These are phyloP conservation scores for Yamadazyma atmosphaerica DNA, from an alignment of 1,139 yeast genomes.

Conservation along the genomic window DNA sequence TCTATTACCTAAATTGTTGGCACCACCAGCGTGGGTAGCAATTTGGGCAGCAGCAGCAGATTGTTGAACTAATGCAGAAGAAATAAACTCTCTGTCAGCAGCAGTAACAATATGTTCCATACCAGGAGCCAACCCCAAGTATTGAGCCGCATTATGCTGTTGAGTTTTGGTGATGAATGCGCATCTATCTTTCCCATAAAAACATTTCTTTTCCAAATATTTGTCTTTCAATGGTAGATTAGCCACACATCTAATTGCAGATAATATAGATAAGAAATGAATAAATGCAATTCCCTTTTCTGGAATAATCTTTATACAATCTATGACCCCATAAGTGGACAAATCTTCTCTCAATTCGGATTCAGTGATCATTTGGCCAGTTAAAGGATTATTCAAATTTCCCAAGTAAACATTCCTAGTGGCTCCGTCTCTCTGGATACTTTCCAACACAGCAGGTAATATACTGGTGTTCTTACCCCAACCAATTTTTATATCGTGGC, in stretches of 20 bases:
- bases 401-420: constrained; percentile 90
- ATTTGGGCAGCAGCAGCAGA: constrained; percentile 72
- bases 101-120: constrained; percentile 81
- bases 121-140: constrained; percentile 87
- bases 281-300: constrained; percentile 64
- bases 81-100: constrained; percentile 69
- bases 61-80: constrained; percentile 64
- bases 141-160: constrained; percentile 96
- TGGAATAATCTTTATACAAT: constrained; percentile 55
- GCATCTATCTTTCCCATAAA: constrained; percentile 65
- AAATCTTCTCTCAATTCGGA: constrained; percentile 54
- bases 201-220: constrained; percentile 56
- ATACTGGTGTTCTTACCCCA: constrained; percentile 72
- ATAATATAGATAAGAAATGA: constrained; percentile 57
- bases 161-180: constrained; percentile 88
- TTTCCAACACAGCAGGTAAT: constrained; percentile 66
- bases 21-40: constrained; percentile 75
- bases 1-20: constrained; percentile 82
- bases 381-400: constrained; percentile 53
- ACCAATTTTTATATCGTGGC: constrained; percentile 61
- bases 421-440: constrained; percentile 84
- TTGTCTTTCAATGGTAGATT: constrained; percentile 55
- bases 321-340: constrained; percentile 53
- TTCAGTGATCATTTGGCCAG: constrained; percentile 54
- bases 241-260: constrained; percentile 61